phyloP scores from a whole-genome alignment of 257 asterid genomes.

The Cynanchum wilfordii region DNA sequence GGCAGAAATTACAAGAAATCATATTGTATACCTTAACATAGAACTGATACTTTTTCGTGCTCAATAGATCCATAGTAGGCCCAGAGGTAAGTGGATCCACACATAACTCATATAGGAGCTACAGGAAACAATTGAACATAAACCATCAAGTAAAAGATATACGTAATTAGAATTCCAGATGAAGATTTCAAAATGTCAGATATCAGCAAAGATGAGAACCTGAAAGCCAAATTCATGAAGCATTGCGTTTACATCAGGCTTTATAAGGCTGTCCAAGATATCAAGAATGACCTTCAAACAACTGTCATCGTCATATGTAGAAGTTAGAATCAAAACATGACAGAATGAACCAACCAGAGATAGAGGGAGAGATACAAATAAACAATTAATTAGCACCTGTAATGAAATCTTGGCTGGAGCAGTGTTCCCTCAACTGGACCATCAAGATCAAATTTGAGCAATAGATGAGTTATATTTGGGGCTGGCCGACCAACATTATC shows the following conservation, averaged over 20 bases:
- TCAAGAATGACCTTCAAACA: slow-evolving; percentile 96
- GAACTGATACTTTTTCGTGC: slow-evolving; percentile 73
- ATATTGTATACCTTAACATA: slow-evolving; percentile 61
- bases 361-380: slow-evolving; percentile 1
- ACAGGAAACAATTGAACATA: slow-evolving; percentile 30
- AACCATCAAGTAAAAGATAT: slow-evolving; percentile 19
- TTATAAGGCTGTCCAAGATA: slow-evolving; percentile 66
- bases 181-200: not conserved
- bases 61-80: slow-evolving; percentile 76
- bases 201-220: slow-evolving; percentile 36
- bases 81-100: slow-evolving; percentile 77
- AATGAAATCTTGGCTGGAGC: slow-evolving; percentile 90
- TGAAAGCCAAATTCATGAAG: slow-evolving; percentile 96
- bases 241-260: slow-evolving; percentile 76
- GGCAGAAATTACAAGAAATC: not conserved
- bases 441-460: slow-evolving; percentile 84
- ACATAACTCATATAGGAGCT: slow-evolving; percentile 87
- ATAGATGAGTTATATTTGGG: slow-evolving; percentile 78
- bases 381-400: slow-evolving; percentile 48
- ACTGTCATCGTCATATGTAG: slow-evolving; percentile 36
- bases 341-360: not conserved
- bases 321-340: slow-evolving; percentile 20
- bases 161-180: not conserved
- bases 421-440: slow-evolving; percentile 71
- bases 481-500: slow-evolving; percentile 84